Conservation (phyloP, 495 filamentous ascomycete species). For the Penicillium arizonense region DNA sequence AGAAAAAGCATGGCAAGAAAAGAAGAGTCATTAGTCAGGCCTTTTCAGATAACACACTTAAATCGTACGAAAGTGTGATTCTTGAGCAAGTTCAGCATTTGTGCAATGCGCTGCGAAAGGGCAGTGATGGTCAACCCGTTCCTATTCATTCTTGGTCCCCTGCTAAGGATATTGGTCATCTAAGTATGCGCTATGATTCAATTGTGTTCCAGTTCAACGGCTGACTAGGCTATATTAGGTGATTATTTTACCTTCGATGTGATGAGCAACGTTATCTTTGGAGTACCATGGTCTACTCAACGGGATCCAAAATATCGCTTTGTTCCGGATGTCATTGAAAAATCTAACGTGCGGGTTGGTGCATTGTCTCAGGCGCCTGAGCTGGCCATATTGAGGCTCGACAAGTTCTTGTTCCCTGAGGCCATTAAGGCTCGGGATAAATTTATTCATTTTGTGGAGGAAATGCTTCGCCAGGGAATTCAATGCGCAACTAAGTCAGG, state of each 20-base stretch:
- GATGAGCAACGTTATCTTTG: background rate
- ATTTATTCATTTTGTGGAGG: background rate
- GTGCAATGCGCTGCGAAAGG: background rate
- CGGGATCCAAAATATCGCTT: background rate
- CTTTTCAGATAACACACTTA: background rate
- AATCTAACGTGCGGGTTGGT: background rate
- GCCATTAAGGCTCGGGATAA: background rate
- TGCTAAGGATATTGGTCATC: background rate
- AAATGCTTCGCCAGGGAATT: background rate
- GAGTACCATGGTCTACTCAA: background rate
- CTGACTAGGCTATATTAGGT: background rate
- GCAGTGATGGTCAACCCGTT: background rate
- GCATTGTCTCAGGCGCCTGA: background rate
- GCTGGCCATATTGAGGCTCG: background rate
- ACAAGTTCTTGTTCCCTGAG: background rate
- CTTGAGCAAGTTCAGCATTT: background rate
- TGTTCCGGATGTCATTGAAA: background rate
- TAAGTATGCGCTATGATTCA: background rate
- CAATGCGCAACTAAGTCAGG: background rate
- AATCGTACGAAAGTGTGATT: background rate
- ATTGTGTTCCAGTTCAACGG: background rate
- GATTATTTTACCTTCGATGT: background rate
- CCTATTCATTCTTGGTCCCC: background rate
- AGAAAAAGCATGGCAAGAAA: background rate
- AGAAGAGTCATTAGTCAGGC: background rate